A percentile compares a stretch with the other conserved stretches of the same genome.
These are phyloP conservation scores for Monilinia fructicola DNA, from an alignment of 2,329 filamentous ascomycete species.

Conservation along the genomic window DNA sequence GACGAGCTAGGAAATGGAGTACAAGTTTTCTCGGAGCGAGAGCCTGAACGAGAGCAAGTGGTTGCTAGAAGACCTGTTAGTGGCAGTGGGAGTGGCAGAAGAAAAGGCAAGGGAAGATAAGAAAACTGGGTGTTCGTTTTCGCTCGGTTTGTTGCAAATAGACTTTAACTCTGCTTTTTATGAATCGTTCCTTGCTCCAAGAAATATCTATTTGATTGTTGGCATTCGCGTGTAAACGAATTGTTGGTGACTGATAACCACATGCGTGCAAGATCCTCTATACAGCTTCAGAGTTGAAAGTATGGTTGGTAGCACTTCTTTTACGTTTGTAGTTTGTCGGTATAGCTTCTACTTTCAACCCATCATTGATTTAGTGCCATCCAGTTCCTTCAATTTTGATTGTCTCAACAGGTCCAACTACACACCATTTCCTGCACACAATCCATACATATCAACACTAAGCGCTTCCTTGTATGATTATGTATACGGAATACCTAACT, in stretches of 20 bases:
- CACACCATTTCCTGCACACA: too few species aligned
- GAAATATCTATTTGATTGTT: background rate
- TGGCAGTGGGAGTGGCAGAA: constrained; percentile 27
- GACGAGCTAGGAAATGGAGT: constrained; percentile 38
- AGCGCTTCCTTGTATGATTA: too few species aligned
- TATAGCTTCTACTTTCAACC: too few species aligned
- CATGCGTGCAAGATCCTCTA: too few species aligned
- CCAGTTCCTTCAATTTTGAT: too few species aligned
- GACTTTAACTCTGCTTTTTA: constrained; percentile 8
- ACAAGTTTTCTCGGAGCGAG: constrained; percentile 34
- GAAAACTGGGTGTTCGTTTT: background rate
- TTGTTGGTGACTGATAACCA: background rate
- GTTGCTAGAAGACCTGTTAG: constrained; percentile 32
- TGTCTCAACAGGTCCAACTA: too few species aligned
- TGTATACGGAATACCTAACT: too few species aligned
- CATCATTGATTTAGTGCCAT: too few species aligned
- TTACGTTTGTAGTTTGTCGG: too few species aligned
- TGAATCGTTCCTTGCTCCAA: background rate
- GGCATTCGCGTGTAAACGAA: background rate
- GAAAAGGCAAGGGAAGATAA: constrained; percentile 32
- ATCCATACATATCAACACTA: too few species aligned
- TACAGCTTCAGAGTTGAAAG: background rate
- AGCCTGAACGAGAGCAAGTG: constrained; percentile 26
- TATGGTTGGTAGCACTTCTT: background rate
- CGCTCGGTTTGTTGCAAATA: background rate